Base-by-base conservation (phyloP, 768 basidiomycete species). In the Tricholoma terreum region DNA sequence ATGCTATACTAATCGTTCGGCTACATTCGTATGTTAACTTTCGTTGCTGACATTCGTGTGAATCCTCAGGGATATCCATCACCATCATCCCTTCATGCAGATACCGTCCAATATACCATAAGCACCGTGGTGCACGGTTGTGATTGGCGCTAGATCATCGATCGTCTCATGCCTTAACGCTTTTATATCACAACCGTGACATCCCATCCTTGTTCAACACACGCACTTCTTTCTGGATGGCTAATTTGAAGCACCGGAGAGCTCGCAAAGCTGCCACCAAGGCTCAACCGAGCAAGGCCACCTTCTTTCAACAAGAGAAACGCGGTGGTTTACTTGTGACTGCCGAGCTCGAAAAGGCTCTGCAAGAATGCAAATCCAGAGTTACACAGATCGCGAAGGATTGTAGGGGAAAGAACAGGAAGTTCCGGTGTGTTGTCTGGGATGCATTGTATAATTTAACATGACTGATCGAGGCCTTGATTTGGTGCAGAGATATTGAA, bases 381-480 rank as follows among this genome's bases (percentile, higher is more conserved):
- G 83, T 84, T 8, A 68, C 69, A 12, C 65, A 69, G 11, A 82
- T 84, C 42, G 74, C 78, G 0, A 71, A 63, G 17, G 72, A 79
- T 21, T 84, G 83, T 54, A 66, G 77, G 43, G 66, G 64, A 3
- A 77, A 74, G 57, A 84, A 84, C 60, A 66, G 80, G 35, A 80
- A 78, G 58, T 83, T 81, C 65, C 69, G 83, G 81, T 82, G 55
- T 19, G 74, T 42, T 55, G 12, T 17, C 6, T 17, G 46, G 21
- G 31, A 40, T 38, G 21, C 33, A 38, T 10, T 31, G 36, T 38
- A 12, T 24, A 12, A 46, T 42, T 12, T 7, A 33, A 35, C 21
- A 33, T 36, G 24, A 19, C 30, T 19, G 35, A 33, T 2, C 21
- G 30, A 8, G 31, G n/a, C 36, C 42, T 21, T 30, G 38, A 48